A percentile compares a stretch with the other conserved stretches of the same genome.
Conservation (phyloP, 23 red algal genomes). For the Gracilaria vermiculophylla region DNA sequence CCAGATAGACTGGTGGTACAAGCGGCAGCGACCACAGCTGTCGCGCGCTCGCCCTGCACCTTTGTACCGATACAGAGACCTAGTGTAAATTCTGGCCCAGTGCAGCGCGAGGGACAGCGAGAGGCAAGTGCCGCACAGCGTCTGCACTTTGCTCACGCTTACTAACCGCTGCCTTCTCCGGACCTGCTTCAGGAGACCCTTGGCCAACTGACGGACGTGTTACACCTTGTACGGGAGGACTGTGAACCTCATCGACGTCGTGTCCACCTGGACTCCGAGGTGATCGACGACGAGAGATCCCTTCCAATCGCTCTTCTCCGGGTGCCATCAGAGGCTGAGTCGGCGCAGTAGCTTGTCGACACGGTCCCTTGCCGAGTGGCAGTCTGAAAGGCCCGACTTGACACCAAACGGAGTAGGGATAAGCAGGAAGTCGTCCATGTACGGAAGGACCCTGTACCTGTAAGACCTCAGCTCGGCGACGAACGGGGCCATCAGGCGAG, state of each 20-base stretch:
- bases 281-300: background rate
- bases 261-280: background rate
- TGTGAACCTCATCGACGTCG: background rate
- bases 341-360: background rate
- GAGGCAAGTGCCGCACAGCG: constrained; percentile 40
- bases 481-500: constrained; percentile 12
- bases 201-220: background rate
- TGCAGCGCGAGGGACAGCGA: constrained; percentile 27
- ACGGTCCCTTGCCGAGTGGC: background rate
- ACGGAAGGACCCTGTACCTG: background rate
- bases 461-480: background rate
- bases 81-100: constrained; percentile 30
- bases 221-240: background rate
- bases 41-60: background rate
- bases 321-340: background rate
- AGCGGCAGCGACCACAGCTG: background rate
- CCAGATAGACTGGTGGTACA: constrained; percentile 33
- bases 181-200: background rate
- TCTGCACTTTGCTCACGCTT: background rate
- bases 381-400: background rate
- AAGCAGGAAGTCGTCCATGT: constrained; percentile 44
- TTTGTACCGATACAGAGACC: constrained; percentile 1
- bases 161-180: background rate
- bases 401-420: background rate
- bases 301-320: background rate